These are phyloP conservation scores for Eragrostis curvula DNA, from an alignment of 176 grass and related monocot genomes.

Conservation along the genomic window DNA sequence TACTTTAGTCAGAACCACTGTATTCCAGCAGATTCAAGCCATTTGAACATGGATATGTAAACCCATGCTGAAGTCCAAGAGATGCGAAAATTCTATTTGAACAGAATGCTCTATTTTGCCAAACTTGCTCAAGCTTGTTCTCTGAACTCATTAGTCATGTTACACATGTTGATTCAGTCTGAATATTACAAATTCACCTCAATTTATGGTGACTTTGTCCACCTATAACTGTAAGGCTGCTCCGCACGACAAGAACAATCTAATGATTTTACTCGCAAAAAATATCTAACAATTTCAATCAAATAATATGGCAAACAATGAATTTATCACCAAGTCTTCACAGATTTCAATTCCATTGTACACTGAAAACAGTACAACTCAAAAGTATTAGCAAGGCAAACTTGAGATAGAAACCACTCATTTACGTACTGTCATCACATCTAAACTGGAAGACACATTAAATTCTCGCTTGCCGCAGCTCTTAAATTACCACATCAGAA, in stretches of 20 bases:
- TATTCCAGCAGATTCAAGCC: not conserved
- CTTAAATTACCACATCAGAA: conserved; percentile 26
- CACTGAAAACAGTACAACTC: conserved; percentile 16
- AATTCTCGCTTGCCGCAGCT: conserved; percentile 26
- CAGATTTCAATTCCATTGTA: conserved; percentile 14
- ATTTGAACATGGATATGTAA: not conserved
- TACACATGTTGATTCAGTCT: not conserved
- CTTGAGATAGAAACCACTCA: conserved; percentile 15
- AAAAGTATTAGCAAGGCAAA: conserved; percentile 29
- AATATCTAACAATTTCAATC: no score
- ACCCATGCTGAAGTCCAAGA: not conserved
- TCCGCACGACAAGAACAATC: conserved; percentile 5
- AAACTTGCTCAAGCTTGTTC: not conserved
- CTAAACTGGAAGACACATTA: conserved; percentile 15
- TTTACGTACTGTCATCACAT: conserved; percentile 18
- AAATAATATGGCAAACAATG: not conserved
- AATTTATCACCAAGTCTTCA: not conserved
- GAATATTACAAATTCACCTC: not conserved
- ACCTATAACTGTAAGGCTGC: no score
- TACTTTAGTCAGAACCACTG: not conserved
- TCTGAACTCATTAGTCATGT: not conserved
- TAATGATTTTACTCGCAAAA: no score
- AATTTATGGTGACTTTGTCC: no score
- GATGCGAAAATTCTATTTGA: not conserved
- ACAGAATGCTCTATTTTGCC: no score